Evolutionary conservation across 2,329 filamentous ascomycete genomes (phyloP).

Genomic region (Trichoderma arundinaceum): DNA sequence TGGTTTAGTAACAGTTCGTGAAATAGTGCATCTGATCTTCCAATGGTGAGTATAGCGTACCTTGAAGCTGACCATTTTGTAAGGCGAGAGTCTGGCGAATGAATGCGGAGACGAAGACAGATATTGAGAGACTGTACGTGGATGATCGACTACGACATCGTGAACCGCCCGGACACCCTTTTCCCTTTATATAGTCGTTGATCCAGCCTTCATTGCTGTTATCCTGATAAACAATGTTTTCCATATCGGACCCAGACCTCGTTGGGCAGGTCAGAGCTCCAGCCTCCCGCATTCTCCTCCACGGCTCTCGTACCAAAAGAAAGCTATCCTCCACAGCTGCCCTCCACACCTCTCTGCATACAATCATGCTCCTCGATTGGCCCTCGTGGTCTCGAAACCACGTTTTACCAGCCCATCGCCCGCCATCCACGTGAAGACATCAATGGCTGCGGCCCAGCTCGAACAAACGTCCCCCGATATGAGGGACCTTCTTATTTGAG

Average conservation of each 20-base stretch:
- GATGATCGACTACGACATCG: not conserved
- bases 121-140: not conserved
- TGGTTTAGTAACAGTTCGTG: not conserved
- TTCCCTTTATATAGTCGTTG: conserved; percentile 9
- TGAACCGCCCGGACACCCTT: not conserved
- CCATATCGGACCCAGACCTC: conserved; percentile 6
- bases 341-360: not conserved
- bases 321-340: not conserved
- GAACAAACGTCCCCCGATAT: conserved; percentile 3
- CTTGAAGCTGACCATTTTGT: conserved; percentile 31
- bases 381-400: conserved; percentile 11
- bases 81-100: not conserved
- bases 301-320: conserved; percentile 2
- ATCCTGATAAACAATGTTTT: not conserved
- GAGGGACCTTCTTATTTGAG: conserved; percentile 6
- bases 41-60: not conserved
- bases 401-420: conserved; percentile 4
- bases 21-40: too few species aligned
- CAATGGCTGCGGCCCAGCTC: conserved; percentile 8
- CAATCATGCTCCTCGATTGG: conserved; percentile 24
- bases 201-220: not conserved
- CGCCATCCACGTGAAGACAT: conserved; percentile 28
- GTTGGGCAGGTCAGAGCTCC: conserved; percentile 25
- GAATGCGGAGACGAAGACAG: not conserved
- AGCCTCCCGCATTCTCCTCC: conserved; percentile 11